These are phyloP conservation scores for Aureobasidium zeae DNA, from an alignment of 2,329 filamentous ascomycete genomes.

Conservation along the genomic window DNA sequence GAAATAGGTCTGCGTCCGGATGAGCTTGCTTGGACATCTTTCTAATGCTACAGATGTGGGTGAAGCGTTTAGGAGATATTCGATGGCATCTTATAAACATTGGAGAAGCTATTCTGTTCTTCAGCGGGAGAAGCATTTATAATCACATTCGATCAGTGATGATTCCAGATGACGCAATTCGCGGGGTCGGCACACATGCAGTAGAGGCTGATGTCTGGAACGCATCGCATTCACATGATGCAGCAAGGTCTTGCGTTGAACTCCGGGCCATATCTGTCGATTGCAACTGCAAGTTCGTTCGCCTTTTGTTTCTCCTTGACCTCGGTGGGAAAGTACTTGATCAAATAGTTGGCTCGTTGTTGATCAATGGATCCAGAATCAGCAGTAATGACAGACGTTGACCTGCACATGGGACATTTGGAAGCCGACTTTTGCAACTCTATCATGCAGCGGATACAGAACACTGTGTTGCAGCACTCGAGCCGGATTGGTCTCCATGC, in stretches of 20 bases:
- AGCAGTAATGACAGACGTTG: constrained; percentile 60
- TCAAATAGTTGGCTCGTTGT: constrained; percentile 58
- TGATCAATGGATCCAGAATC: constrained; percentile 61
- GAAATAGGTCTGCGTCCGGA: constrained; percentile 37
- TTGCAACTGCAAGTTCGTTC: constrained; percentile 66
- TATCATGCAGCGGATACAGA: constrained; percentile 76
- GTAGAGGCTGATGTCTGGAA: not conserved
- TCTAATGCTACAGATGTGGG: not conserved
- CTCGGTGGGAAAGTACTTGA: constrained; percentile 71
- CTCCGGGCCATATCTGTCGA: constrained; percentile 32
- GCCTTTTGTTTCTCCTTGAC: constrained; percentile 49
- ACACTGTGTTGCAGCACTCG: constrained; percentile 60
- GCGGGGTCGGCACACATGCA: constrained; percentile 5
- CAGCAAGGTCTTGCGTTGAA: constrained; percentile 26
- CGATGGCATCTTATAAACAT: not conserved
- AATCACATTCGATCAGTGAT: not conserved
- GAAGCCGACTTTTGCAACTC: constrained; percentile 64
- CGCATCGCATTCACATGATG: constrained; percentile 24
- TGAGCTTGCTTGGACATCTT: constrained; percentile 19
- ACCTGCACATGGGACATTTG: constrained; percentile 67
- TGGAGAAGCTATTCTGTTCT: not conserved
- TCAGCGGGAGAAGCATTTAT: not conserved
- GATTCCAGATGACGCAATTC: constrained; percentile 13
- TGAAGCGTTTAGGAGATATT: not conserved
- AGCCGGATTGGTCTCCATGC: constrained; percentile 75